Evolutionary conservation across 2,329 filamentous ascomycete genomes (phyloP).

Genomic region (Colletotrichum nymphaeae): DNA sequence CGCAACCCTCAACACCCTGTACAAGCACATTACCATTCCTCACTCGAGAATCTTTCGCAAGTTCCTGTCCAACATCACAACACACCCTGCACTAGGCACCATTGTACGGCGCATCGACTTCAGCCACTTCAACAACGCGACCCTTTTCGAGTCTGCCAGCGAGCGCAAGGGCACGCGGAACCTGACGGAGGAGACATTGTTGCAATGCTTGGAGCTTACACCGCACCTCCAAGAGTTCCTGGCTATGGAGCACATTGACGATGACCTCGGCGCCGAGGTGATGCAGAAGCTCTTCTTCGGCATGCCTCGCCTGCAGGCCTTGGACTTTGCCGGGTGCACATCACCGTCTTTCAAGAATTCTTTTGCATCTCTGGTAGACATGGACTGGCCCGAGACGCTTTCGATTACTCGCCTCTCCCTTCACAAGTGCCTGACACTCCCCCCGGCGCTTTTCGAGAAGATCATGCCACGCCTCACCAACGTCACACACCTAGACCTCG

Average conservation of each 20-base stretch:
- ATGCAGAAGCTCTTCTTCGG: slow-evolving; percentile 77
- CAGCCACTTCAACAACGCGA: slow-evolving; percentile 85
- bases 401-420: slow-evolving; percentile 76
- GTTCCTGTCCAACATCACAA: slow-evolving; percentile 76
- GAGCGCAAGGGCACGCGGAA: slow-evolving; percentile 82
- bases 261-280: slow-evolving; percentile 76
- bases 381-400: slow-evolving; percentile 65
- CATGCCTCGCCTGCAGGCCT: slow-evolving; percentile 71
- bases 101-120: slow-evolving; percentile 86
- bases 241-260: slow-evolving; percentile 83
- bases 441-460: slow-evolving; percentile 73
- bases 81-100: slow-evolving; percentile 76
- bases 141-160: slow-evolving; percentile 78
- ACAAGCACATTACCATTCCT: slow-evolving; percentile 83
- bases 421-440: slow-evolving; percentile 81
- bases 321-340: slow-evolving; percentile 84
- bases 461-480: slow-evolving; percentile 77
- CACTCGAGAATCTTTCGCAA: slow-evolving; percentile 88
- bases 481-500: slow-evolving; percentile 83
- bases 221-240: slow-evolving; percentile 83
- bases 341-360: slow-evolving; percentile 74
- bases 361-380: slow-evolving; percentile 66
- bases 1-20: slow-evolving; percentile 79
- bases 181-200: slow-evolving; percentile 78
- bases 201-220: slow-evolving; percentile 77